Percentiles rank a stretch among this genome's conserved stretches.
Conservation (phyloP, 192 early-diverging fungal genomes). For the Gigaspora rosea region DNA sequence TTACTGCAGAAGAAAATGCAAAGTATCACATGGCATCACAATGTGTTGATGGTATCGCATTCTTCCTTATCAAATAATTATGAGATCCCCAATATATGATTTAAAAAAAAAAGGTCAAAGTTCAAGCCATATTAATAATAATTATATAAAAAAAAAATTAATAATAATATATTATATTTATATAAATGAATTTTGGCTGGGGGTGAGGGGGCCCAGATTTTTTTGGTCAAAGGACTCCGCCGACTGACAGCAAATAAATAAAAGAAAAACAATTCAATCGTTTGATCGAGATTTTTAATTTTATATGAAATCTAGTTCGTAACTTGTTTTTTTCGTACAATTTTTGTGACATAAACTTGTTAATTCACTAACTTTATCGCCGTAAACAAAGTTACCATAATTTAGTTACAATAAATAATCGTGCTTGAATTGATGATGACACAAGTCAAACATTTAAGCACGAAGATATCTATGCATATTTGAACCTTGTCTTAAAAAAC, state of each 20-base stretch:
- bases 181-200: not conserved
- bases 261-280: not conserved
- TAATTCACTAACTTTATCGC: no score
- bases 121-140: not conserved
- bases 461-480: no score
- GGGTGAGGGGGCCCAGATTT: not conserved
- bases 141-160: not conserved
- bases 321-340: no score
- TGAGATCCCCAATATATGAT: slow-evolving; percentile 3
- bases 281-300: no score
- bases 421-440: no score
- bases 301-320: no score
- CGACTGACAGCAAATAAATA: slow-evolving; percentile 14
- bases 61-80: slow-evolving; percentile 12
- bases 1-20: slow-evolving; percentile 17
- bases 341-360: no score
- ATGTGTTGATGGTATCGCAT: slow-evolving; percentile 10
- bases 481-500: no score
- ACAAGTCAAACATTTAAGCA: no score
- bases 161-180: not conserved
- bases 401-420: no score
- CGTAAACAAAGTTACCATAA: no score
- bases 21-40: slow-evolving; percentile 19
- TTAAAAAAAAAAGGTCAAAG: not conserved
- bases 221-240: slow-evolving; percentile 17